A percentile compares a stretch with the other conserved stretches of the same genome.
Evolutionary conservation across 352 stramenopile genomes (phyloP).

Genomic region (Phytopythium montanum): DNA sequence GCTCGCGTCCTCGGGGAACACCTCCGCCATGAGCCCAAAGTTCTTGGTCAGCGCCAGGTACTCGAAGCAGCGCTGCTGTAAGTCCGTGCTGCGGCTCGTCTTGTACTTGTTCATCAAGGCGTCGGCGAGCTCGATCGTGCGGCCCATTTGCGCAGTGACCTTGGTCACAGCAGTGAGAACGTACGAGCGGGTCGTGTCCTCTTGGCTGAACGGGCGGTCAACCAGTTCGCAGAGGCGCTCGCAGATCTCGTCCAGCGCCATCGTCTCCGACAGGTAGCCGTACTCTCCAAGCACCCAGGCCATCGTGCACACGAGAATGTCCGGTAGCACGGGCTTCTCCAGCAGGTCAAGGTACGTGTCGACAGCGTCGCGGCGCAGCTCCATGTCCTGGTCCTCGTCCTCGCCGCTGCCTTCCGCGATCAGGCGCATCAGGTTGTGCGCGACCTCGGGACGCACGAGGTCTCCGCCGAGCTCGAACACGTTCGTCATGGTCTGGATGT

Average conservation of each 20-base stretch:
- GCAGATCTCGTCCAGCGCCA: conserved; percentile 94
- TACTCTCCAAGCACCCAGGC: conserved; percentile 99
- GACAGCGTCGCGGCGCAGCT: conserved; percentile 95
- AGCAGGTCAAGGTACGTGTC: conserved; percentile 97
- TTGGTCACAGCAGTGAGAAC: conserved; percentile 97
- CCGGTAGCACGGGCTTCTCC: conserved; percentile 92
- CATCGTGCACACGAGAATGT: conserved; percentile 97
- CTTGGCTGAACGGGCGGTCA: conserved; percentile 78
- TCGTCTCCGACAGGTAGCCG: conserved; percentile 93
- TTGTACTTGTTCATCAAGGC: conserved; percentile 97
- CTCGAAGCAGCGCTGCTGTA: conserved; percentile 99
- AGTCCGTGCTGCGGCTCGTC: conserved; percentile 92
- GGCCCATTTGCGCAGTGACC: conserved; percentile 94
- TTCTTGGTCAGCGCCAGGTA: conserved; percentile 95
- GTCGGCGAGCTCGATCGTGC: conserved; percentile 88
- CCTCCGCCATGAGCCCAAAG: conserved; percentile 85
- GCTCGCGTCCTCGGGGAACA: conserved; percentile 97
- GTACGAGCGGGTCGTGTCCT: conserved; percentile 94
- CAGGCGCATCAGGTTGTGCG: conserved; percentile 98
- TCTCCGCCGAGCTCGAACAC: conserved; percentile 96
- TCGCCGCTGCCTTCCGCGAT: conserved; percentile 97
- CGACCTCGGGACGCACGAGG: conserved; percentile 95
- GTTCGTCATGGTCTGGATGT: conserved; percentile 98
- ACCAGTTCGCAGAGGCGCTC: conserved; percentile 94
- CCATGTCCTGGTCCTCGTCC: conserved; percentile 95